Evolutionary conservation across 768 basidiomycete genomes (phyloP).

Genomic region (Rhodosporidiobolus odoratus): DNA sequence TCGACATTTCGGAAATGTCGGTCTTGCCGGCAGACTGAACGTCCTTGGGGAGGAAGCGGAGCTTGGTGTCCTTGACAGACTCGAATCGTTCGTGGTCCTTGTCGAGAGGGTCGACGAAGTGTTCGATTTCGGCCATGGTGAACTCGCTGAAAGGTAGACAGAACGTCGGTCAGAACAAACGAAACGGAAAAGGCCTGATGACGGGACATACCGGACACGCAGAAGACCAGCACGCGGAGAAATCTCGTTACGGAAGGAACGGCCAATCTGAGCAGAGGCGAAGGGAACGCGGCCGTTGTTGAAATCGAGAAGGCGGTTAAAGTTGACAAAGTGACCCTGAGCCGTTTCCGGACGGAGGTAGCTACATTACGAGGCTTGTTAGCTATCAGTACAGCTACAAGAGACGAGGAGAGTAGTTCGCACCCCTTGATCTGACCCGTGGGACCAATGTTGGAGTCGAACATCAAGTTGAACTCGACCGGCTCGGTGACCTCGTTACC

Average conservation of each 20-base stretch:
- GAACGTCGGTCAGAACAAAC: background rate
- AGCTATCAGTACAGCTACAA: background rate
- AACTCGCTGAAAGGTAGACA: slow-evolving; percentile 58
- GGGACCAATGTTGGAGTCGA: slow-evolving; percentile 91
- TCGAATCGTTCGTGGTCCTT: slow-evolving; percentile 79
- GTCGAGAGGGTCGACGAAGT: slow-evolving; percentile 91
- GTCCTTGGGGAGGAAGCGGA: slow-evolving; percentile 73
- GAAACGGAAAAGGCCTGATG: background rate
- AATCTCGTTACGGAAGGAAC: slow-evolving; percentile 95
- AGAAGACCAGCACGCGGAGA: slow-evolving; percentile 92
- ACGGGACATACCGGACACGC: slow-evolving; percentile 65
- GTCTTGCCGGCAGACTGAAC: slow-evolving; percentile 73
- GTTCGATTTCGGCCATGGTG: slow-evolving; percentile 99
- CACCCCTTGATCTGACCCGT: slow-evolving; percentile 95
- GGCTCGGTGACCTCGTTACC: slow-evolving; percentile 89
- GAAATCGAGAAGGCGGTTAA: slow-evolving; percentile 91
- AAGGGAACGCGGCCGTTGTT: slow-evolving; percentile 96
- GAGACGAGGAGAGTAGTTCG: no score
- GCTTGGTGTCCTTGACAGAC: slow-evolving; percentile 68
- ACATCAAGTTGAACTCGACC: slow-evolving; percentile 97
- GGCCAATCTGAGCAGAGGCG: slow-evolving; percentile 93
- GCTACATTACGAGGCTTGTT: slow-evolving; percentile 49
- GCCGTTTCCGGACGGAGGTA: slow-evolving; percentile 97
- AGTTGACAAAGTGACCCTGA: slow-evolving; percentile 98
- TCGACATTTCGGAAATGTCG: slow-evolving; percentile 59